Evolutionary conservation across 2,329 filamentous ascomycete genomes (phyloP).

Genomic region (Fusarium anguioides): DNA sequence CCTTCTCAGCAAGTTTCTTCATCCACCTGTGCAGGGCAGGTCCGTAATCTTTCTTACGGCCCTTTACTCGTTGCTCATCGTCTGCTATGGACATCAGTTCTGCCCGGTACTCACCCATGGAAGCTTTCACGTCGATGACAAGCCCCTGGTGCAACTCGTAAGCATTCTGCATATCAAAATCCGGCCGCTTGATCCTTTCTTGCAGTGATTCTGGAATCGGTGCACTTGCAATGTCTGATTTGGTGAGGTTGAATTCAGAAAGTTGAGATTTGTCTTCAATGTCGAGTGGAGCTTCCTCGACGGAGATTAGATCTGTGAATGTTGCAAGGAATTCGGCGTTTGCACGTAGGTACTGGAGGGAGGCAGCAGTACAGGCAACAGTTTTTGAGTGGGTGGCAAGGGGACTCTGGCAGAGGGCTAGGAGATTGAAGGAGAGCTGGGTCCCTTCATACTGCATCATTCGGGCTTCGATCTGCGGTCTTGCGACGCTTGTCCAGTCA

Average conservation of each 20-base stretch:
- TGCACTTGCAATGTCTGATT: constrained; percentile 40
- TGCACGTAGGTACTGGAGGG: constrained; percentile 53
- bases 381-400: constrained; percentile 60
- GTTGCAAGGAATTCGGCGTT: constrained; percentile 39
- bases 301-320: constrained; percentile 41
- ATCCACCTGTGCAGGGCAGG: constrained; percentile 77
- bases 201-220: constrained; percentile 28
- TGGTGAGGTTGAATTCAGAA: constrained; percentile 47
- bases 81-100: constrained; percentile 59
- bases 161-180: constrained; percentile 42
- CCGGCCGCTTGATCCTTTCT: constrained; percentile 20
- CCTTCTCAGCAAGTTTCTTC: constrained; percentile 74
- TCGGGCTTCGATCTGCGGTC: constrained; percentile 71
- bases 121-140: constrained; percentile 53
- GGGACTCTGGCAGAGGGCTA: constrained; percentile 78
- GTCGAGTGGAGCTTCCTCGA: constrained; percentile 39
- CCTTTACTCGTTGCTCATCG: constrained; percentile 64
- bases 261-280: constrained; percentile 42
- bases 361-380: constrained; percentile 57
- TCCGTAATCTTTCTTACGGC: constrained; percentile 74
- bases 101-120: constrained; percentile 60
- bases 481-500: constrained; percentile 75
- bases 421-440: constrained; percentile 78
- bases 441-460: constrained; percentile 75
- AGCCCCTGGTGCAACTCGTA: constrained; percentile 54